Conservation (phyloP, 2,329 filamentous ascomycete species). For the Lecanicillium sp. region DNA sequence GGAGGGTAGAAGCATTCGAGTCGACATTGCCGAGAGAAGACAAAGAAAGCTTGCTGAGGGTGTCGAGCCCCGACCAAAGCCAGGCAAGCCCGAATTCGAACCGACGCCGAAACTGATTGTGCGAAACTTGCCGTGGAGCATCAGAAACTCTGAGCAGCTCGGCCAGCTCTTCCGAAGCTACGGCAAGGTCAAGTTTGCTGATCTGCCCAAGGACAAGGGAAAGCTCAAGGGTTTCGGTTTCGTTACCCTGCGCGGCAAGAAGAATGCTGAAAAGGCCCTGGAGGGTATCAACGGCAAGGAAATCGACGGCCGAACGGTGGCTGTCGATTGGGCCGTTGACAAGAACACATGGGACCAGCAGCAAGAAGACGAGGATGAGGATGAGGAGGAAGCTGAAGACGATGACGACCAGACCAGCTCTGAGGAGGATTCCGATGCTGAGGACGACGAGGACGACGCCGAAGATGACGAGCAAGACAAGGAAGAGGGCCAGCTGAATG, state of each 20-base stretch:
- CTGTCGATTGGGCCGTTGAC: constrained; percentile 95
- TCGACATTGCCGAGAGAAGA: constrained; percentile 84
- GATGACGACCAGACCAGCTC: constrained; percentile 20
- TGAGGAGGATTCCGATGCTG: constrained; percentile 23
- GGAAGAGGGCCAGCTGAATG: constrained; percentile 36
- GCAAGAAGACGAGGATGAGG: constrained; percentile 34
- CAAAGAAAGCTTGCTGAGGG: constrained; percentile 56
- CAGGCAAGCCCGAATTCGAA: constrained; percentile 52
- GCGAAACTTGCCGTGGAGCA: constrained; percentile 91
- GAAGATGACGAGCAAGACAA: constrained; percentile 28
- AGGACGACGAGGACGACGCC: constrained; percentile 25
- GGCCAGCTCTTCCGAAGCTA: constrained; percentile 74
- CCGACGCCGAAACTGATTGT: constrained; percentile 75
- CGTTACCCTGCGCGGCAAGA: constrained; percentile 76
- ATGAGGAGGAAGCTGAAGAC: constrained; percentile 26
- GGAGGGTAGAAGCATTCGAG: constrained; percentile 72
- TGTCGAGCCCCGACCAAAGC: constrained; percentile 37
- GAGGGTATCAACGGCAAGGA: constrained; percentile 81
- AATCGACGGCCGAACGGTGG: constrained; percentile 79
- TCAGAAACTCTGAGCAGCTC: constrained; percentile 80
- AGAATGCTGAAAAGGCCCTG: constrained; percentile 87
- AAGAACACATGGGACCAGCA: constrained; percentile 76
- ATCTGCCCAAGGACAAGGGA: constrained; percentile 71
- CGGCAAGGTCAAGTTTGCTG: constrained; percentile 84
- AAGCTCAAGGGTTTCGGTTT: constrained; percentile 88